These are phyloP conservation scores for Haemoproteus tartakovskyi DNA, from an alignment of 169 alveolate species.

Conservation along the genomic window DNA sequence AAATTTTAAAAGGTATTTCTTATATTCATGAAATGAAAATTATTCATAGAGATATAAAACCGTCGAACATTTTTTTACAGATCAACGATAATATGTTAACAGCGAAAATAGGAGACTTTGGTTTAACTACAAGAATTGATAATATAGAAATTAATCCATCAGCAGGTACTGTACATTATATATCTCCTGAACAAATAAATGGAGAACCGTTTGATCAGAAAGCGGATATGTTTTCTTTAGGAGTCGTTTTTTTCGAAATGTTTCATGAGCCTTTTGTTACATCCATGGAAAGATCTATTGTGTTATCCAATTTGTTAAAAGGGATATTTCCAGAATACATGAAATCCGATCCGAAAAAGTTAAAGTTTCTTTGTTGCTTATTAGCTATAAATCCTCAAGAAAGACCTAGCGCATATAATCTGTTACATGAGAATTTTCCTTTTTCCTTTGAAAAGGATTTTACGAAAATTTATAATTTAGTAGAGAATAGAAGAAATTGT, in stretches of 20 bases:
- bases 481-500: slow-evolving; percentile 73
- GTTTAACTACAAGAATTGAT: slow-evolving; percentile 79
- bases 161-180: slow-evolving; percentile 82
- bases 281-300: slow-evolving; percentile 79
- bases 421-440: slow-evolving; percentile 72
- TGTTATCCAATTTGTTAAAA: slow-evolving; percentile 73
- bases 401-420: slow-evolving; percentile 72
- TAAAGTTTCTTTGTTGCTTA: slow-evolving; percentile 71
- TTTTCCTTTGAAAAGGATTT: slow-evolving; percentile 69
- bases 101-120: slow-evolving; percentile 83
- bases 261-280: slow-evolving; percentile 81
- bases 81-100: slow-evolving; percentile 69
- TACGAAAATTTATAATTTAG: slow-evolving; percentile 68
- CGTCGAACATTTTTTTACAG: slow-evolving; percentile 82
- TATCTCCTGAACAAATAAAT: slow-evolving; percentile 82
- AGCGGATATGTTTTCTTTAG: slow-evolving; percentile 82
- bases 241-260: slow-evolving; percentile 86
- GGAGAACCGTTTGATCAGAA: slow-evolving; percentile 80
- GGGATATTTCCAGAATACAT: slow-evolving; percentile 74
- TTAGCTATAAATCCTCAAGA: slow-evolving; percentile 73
- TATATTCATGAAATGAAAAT: slow-evolving; percentile 84
- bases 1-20: slow-evolving; percentile 81
- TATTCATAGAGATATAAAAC: slow-evolving; percentile 83
- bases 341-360: slow-evolving; percentile 63
- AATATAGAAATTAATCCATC: slow-evolving; percentile 61